Evolutionary conservation across 1,139 yeast species (phyloP).

Genomic region (Geotrichum fermentans): DNA sequence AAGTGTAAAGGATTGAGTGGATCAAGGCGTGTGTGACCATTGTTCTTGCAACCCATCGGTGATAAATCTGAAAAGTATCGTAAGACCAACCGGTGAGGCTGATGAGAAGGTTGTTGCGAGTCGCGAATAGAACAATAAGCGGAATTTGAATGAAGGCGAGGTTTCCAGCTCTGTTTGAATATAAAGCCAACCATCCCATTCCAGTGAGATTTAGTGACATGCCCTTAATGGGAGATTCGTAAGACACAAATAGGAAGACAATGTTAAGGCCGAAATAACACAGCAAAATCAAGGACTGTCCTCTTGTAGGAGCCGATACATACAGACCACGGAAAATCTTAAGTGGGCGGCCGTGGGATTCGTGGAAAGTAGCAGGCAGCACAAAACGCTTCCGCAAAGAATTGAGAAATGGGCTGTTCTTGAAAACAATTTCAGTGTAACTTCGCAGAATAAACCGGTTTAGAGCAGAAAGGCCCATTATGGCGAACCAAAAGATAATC

Average conservation of each 20-base stretch:
- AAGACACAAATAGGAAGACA: constrained; percentile 25
- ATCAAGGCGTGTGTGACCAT: constrained; percentile 46
- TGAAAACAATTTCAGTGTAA: constrained; percentile 23
- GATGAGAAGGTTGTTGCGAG: constrained; percentile 56
- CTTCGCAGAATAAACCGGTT: constrained; percentile 22
- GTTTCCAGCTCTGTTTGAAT: constrained; percentile 59
- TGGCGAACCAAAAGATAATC: constrained; percentile 29
- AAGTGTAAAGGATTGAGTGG: constrained; percentile 35
- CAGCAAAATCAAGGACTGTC: constrained; percentile 32
- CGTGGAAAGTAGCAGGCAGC: constrained; percentile 35
- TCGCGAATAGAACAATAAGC: constrained; percentile 52
- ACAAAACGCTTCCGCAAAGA: constrained; percentile 31
- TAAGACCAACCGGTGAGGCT: constrained; percentile 59
- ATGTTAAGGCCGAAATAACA: constrained; percentile 31
- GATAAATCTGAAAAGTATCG: constrained; percentile 56
- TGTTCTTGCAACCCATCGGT: constrained; percentile 58
- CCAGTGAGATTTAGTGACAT: constrained; percentile 24
- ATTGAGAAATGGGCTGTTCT: constrained; percentile 22
- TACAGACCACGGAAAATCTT: constrained; percentile 24
- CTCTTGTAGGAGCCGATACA: constrained; percentile 34
- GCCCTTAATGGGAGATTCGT: constrained; percentile 25
- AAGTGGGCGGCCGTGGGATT: constrained; percentile 32
- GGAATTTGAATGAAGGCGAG: constrained; percentile 55
- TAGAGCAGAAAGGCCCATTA: constrained; percentile 24
- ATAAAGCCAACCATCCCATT: constrained; percentile 37